Evolutionary conservation across 202 grass and related monocot species (phyloP).

Genomic region (Thinopyrum obtusiflorum): DNA sequence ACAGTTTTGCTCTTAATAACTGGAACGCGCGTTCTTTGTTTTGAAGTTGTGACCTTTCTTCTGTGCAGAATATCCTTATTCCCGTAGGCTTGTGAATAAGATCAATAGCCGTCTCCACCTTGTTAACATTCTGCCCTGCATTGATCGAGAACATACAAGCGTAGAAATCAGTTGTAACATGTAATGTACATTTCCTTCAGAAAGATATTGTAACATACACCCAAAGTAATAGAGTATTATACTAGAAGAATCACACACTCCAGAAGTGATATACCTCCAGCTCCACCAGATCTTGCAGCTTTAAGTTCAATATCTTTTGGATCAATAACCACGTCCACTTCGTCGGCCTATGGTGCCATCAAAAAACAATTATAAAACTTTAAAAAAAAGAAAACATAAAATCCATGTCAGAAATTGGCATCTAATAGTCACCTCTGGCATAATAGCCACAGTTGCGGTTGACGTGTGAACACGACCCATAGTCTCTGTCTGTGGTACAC

Average conservation of each 20-base stretch:
- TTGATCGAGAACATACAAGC: constrained; percentile 17
- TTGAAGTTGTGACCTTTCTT: constrained; percentile 90
- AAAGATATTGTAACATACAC: constrained; percentile 6
- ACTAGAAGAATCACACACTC: constrained; percentile 1
- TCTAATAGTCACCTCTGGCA: constrained; percentile 77
- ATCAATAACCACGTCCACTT: constrained; percentile 96
- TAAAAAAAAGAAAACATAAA: background rate
- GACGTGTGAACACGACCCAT: constrained; percentile 93
- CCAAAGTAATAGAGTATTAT: background rate
- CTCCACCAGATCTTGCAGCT: constrained; percentile 94
- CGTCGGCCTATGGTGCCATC: constrained; percentile 62
- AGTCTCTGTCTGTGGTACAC: constrained; percentile 87
- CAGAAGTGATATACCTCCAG: constrained; percentile 65
- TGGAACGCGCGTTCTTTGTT: constrained; percentile 88
- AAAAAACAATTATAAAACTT: background rate
- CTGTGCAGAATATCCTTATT: constrained; percentile 96
- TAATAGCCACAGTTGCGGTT: constrained; percentile 95
- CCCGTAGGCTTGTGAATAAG: constrained; percentile 95
- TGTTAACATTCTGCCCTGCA: constrained; percentile 99
- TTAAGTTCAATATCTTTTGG: constrained; percentile 95
- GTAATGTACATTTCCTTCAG: background rate
- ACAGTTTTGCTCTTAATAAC: constrained; percentile 95
- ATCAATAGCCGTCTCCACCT: constrained; percentile 96
- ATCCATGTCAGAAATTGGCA: background rate
- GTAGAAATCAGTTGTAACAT: background rate